Base-by-base conservation (phyloP, 805 yeast genomes). In the Spathaspora sp. region DNA sequence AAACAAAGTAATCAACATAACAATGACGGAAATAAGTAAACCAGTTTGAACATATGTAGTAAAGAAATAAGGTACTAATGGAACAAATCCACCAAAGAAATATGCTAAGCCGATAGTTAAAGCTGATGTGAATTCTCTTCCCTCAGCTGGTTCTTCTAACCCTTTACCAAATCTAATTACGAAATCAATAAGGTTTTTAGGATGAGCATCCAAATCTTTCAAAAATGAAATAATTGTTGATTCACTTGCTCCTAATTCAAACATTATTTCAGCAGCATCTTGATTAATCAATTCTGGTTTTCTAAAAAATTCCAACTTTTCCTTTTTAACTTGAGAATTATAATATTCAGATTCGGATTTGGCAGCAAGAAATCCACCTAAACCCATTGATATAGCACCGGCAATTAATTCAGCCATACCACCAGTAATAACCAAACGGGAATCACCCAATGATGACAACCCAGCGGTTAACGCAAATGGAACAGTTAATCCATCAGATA, bases 381-480 rank as follows among this genome's bases (percentile, higher is more conserved):
- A 81, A 8, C 99, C 98, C 99, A 93, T 93, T 28, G 96, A 87
- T 49, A 93, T 92, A 44, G 98, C 96, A 47, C 99, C 99, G 5
- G 97, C 88, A 3, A 93, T 96, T 59, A 93, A 81, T 74, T 93
- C 99, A 9, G 98, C 98, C 80, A 93, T 82, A 20, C 98, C 99
- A 77, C 98, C 99, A 26, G 98, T 91, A 55, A 93, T 91, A 48
- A 93, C 99, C 56, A 93, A 79, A 66, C 82, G 87, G 16, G 97
- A 76, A 67, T 89, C 88, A 49, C 99, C 99, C 49, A 93, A 78
- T 1, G 96, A 86, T 1, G 96, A 87, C 51, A 93, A 78, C 47
- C 98, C 99, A 0, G 99, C 98, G 1, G 98, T 94, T 59, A 94
- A 79, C 1, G 99, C 99, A 77, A 93, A 93, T n/a, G 99, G 99